phyloP scores from a whole-genome alignment of 169 alveolate genomes.

The Plasmodium ovale region DNA sequence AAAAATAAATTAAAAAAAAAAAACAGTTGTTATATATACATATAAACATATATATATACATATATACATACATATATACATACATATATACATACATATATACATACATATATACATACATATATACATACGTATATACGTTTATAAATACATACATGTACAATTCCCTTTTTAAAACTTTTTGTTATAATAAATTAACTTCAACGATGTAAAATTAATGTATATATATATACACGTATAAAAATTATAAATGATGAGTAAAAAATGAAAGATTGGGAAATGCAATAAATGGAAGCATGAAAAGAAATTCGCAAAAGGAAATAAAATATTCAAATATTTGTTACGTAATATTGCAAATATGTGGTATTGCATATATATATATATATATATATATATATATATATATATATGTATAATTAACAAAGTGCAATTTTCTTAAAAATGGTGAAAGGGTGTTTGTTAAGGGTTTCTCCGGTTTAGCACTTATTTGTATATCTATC shows the following conservation, averaged over 20 bases:
- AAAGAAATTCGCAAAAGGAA: not conserved
- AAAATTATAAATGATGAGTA: not conserved
- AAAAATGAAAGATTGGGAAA: not conserved
- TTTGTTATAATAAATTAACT: too few species aligned
- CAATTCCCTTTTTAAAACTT: too few species aligned
- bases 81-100: not conserved
- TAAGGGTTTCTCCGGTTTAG: not conserved
- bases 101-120: not conserved
- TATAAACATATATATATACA: not conserved
- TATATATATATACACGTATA: not conserved
- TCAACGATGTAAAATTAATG: not conserved
- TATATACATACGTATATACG: not conserved
- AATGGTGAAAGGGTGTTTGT: not conserved
- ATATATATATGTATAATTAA: not conserved
- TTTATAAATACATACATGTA: not conserved
- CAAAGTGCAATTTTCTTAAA: not conserved
- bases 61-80: not conserved
- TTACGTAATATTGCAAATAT: not conserved
- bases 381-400: not conserved
- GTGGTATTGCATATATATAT: not conserved
- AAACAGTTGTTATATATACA: not conserved
- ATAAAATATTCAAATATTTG: not conserved
- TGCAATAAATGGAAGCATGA: not conserved
- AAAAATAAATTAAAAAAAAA: conserved; percentile 1
- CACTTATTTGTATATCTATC: not conserved